These are phyloP conservation scores for Nakataea oryzae DNA, from an alignment of 2,329 filamentous ascomycete species.

Conservation along the genomic window DNA sequence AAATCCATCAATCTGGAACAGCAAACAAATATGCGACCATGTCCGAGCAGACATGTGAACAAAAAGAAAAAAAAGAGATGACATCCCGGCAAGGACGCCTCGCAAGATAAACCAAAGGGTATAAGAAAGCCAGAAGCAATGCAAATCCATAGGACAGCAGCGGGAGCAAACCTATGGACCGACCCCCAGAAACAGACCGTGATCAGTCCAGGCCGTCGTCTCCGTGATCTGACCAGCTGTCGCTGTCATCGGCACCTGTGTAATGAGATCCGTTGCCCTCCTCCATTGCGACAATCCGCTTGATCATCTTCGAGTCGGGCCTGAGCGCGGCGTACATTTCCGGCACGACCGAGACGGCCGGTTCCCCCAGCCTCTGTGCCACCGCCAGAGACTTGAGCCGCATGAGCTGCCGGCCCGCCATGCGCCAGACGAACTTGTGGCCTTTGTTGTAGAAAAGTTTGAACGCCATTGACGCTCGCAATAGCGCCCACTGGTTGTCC, in stretches of 20 bases:
- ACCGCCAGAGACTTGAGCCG: slow-evolving; percentile 29
- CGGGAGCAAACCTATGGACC: background rate
- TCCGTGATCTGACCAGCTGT: background rate
- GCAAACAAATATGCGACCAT: too few species aligned
- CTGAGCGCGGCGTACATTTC: slow-evolving; percentile 23
- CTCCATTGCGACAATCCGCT: slow-evolving; percentile 9
- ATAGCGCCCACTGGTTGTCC: slow-evolving; percentile 31
- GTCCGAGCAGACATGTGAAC: background rate
- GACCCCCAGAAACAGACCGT: background rate
- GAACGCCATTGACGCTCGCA: slow-evolving; percentile 40
- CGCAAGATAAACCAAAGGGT: background rate
- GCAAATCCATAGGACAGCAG: background rate
- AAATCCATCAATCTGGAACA: background rate
- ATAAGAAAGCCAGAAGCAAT: background rate
- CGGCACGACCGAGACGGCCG: slow-evolving; percentile 22
- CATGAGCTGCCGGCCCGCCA: slow-evolving; percentile 37
- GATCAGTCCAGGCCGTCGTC: background rate
- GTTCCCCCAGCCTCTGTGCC: slow-evolving; percentile 5
- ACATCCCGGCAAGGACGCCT: background rate
- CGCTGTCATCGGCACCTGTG: background rate
- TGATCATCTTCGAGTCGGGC: slow-evolving; percentile 21
- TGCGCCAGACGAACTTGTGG: slow-evolving; percentile 30
- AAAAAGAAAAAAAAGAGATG: background rate
- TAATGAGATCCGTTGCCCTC: slow-evolving; percentile 5
- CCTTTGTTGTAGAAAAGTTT: slow-evolving; percentile 19